phyloP scores from a whole-genome alignment of 768 basidiomycete species.

The Psilocybe subaeruginosa region DNA sequence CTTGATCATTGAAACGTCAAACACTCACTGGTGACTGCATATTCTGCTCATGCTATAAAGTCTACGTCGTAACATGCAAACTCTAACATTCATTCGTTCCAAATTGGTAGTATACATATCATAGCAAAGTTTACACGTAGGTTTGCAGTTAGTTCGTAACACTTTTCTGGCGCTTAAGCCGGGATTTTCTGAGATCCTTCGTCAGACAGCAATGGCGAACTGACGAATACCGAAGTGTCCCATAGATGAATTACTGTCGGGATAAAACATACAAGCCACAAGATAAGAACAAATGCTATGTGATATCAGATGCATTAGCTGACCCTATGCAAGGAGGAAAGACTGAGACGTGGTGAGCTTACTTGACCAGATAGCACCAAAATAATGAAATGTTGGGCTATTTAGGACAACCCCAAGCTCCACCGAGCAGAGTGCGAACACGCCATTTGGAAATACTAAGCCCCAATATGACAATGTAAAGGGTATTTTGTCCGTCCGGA shows the following conservation, averaged over 20 bases:
- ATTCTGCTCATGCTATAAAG: too few relatives aligned
- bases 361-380: conserved; percentile 59
- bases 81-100: too few relatives aligned
- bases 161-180: too few relatives aligned
- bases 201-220: neutral
- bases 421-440: conserved; percentile 30
- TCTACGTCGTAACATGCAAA: too few relatives aligned
- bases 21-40: too few relatives aligned
- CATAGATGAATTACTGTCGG: conserved; percentile 13
- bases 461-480: conserved; percentile 67
- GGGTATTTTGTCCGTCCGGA: conserved; percentile 41
- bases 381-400: conserved; percentile 50
- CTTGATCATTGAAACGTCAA: too few relatives aligned
- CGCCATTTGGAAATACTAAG: conserved; percentile 65
- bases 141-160: too few relatives aligned
- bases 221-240: conserved; percentile 22
- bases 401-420: conserved; percentile 52
- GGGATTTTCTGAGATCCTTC: neutral
- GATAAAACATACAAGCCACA: conserved; percentile 14
- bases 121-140: too few relatives aligned
- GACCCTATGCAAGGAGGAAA: neutral
- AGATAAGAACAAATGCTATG: conserved; percentile 14
- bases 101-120: too few relatives aligned
- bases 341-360: conserved; percentile 18
- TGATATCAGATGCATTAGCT: neutral